A percentile compares a stretch with the other conserved stretches of the same genome.
Evolutionary conservation across 1,284 basidiomycete species (phyloP).

Genomic region (Pterulicium gracile): DNA sequence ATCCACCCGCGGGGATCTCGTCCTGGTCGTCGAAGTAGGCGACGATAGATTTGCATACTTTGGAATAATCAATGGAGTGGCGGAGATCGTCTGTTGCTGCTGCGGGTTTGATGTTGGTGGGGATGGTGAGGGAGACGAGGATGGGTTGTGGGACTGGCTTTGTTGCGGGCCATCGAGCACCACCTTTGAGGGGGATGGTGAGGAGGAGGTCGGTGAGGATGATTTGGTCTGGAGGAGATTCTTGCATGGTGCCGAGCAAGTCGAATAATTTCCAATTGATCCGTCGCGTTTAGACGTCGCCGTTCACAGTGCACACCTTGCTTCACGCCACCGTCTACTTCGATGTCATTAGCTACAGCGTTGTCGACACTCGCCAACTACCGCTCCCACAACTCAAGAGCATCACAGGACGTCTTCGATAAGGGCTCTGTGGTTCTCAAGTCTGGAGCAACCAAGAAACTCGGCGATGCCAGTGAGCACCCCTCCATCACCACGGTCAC

Average conservation of each 20-base stretch:
- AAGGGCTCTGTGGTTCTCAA: slow-evolving; percentile 50
- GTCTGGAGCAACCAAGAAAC: slow-evolving; percentile 30
- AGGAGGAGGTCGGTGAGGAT: slow-evolving; percentile 38
- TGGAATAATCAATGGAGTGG: slow-evolving; percentile 51
- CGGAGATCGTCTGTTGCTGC: slow-evolving; percentile 47
- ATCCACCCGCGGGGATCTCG: slow-evolving; percentile 19
- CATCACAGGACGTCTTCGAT: slow-evolving; percentile 64
- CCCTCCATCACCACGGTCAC: background rate
- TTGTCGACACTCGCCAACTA: slow-evolving; percentile 61
- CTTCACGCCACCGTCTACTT: slow-evolving; percentile 11
- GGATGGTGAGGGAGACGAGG: slow-evolving; percentile 42
- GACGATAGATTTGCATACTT: slow-evolving; percentile 19
- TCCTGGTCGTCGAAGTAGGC: background rate
- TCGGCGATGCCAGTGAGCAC: slow-evolving; percentile 50
- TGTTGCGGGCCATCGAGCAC: slow-evolving; percentile 30
- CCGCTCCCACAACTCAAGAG: slow-evolving; percentile 52
- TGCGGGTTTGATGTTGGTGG: slow-evolving; percentile 41
- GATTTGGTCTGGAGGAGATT: slow-evolving; percentile 24
- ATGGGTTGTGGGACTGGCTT: slow-evolving; percentile 42
- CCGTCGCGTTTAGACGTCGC: background rate
- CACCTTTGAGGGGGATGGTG: slow-evolving; percentile 25
- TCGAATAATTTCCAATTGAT: too few relatives aligned
- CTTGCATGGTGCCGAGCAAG: too few relatives aligned
- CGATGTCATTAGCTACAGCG: slow-evolving; percentile 40
- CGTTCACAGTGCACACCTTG: background rate